Base-by-base conservation (phyloP, 2,329 filamentous ascomycete species). In the Stenocarpella maydis region DNA sequence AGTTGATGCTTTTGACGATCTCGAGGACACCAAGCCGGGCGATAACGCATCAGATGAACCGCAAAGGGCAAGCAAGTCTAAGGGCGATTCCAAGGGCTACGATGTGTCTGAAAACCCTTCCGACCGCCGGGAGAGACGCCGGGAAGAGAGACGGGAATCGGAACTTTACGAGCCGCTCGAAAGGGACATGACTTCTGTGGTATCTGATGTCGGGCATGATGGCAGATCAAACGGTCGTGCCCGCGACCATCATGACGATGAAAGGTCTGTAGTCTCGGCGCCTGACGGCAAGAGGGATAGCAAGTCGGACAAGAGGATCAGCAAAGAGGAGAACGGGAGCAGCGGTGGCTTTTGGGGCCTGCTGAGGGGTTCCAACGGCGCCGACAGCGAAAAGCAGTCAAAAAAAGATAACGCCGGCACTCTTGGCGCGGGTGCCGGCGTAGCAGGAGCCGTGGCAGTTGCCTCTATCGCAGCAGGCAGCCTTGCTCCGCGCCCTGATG, bases 361-460 rank as follows among this genome's bases (percentile, higher is more conserved):
- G 71, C 82, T 85, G 77, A 84, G 82, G 73, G 79, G 76, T 71
- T 79, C 80, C 14, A 80, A 80, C 58, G 80, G 80, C 69, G 77
- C 72, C 66, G 78, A 78, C 41, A 76, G 74, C 41, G 78, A 80
- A 68, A 77, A 80, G 63, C 77, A 76, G 73, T 71, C 74, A 77
- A 70, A 73, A 80, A 80, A 90, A 90, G 89, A 81, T 90, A 88
- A 87, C 85, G 87, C 89, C 88, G 88, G 83, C 86, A 90, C 85
- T 85, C 83, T 86, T 88, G 88, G 88, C 88, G 87, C 86, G 84
- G 88, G 88, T 90, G 88, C 82, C 88, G 88, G 89, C 86, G 78
- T 86, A 80, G 84, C 82, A 82, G 83, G 84, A 80, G 83, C 81
- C 77, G 70, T 53, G 21, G 43, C 64, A 55, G 83, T 80, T 72